Conservation (phyloP, 306 rosid genomes). For the Arachis hypogaea region DNA sequence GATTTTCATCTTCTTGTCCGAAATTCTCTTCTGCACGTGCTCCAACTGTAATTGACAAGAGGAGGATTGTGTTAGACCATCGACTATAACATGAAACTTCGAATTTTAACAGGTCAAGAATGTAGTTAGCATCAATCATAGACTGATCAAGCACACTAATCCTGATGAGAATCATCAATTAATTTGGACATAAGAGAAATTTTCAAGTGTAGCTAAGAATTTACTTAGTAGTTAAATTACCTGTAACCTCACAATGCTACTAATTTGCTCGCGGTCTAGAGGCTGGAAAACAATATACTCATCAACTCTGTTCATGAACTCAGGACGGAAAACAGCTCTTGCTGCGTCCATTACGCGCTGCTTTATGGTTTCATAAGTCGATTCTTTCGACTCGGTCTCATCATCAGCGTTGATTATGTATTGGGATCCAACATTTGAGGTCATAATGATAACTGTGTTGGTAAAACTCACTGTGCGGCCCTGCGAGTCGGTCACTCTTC, state of each 20-base stretch:
- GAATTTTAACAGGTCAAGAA: no score
- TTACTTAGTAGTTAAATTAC: slow-evolving; percentile 41
- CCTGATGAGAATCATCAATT: background rate
- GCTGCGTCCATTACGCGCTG: slow-evolving; percentile 93
- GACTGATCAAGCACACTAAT: background rate
- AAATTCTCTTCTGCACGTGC: slow-evolving; percentile 83
- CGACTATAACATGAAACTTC: no score
- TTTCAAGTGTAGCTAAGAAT: background rate
- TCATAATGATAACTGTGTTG: slow-evolving; percentile 93
- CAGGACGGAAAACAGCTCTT: slow-evolving; percentile 84
- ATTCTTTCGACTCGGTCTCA: slow-evolving; percentile 36
- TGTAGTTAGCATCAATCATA: background rate
- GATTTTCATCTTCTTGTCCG: slow-evolving; percentile 82
- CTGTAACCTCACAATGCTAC: slow-evolving; percentile 85
- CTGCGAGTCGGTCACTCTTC: slow-evolving; percentile 92
- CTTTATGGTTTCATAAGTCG: slow-evolving; percentile 80
- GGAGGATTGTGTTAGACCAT: no score
- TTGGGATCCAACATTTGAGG: slow-evolving; percentile 97
- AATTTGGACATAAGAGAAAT: slow-evolving; percentile 4
- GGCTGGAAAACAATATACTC: slow-evolving; percentile 98
- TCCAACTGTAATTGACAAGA: slow-evolving; percentile 47
- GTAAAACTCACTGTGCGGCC: slow-evolving; percentile 96
- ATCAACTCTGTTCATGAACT: slow-evolving; percentile 95
- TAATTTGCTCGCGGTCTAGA: slow-evolving; percentile 78
- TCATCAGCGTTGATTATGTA: slow-evolving; percentile 75